Base-by-base conservation (phyloP, 129 eudicot species). In the Oenanthe sinensis region DNA sequence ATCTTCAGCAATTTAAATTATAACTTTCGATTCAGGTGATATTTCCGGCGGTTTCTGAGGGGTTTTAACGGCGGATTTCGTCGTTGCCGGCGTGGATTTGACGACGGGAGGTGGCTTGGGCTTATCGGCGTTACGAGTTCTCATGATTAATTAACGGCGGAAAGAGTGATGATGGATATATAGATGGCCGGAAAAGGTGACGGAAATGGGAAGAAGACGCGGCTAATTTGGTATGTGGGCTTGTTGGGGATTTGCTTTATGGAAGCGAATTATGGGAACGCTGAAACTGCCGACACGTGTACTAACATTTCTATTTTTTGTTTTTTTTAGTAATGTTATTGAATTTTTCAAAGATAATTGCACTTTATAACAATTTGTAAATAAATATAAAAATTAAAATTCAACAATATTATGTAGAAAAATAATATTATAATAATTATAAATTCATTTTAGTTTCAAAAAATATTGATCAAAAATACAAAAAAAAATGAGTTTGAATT, bases 51-150 rank as follows among this genome's bases (percentile, higher is more conserved):
- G 81, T 46, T 70, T 26, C 15, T 80, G 72, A 47, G 91, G 87
- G 62, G 89, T 86, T 85, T 89, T 89, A 43, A 88, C 74, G 74
- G 88, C 82, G 16, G 88, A 70, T 86, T 87, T 90, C 65, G 79
- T 83, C 19, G 85, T 55, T 76, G 89, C 85, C 3, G 96, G 90
- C 15, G 92, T 82, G 76, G 77, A 79, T 72, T 88, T 90, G 0
- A 65, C 83, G 47, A 89, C 46, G 75, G 91, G 79, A 11, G 90
- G 63, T 14, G 92, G 72, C 81, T 87, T 87, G 6, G 88, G 86
- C 62, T 81, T 80, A 68, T 58, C 78, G 44, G 92, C 79, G 83
- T 90, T 86, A 71, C 96, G 83, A 47, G 92, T 88, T 79, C 87
- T 88, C 96, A 90, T 90, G 39, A 75, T 83, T 75, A 49, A 74